A percentile compares a stretch with the other conserved stretches of the same genome.
Conservation (phyloP, 108 stramenopile species). For the Aurantiochytrium sp. region DNA sequence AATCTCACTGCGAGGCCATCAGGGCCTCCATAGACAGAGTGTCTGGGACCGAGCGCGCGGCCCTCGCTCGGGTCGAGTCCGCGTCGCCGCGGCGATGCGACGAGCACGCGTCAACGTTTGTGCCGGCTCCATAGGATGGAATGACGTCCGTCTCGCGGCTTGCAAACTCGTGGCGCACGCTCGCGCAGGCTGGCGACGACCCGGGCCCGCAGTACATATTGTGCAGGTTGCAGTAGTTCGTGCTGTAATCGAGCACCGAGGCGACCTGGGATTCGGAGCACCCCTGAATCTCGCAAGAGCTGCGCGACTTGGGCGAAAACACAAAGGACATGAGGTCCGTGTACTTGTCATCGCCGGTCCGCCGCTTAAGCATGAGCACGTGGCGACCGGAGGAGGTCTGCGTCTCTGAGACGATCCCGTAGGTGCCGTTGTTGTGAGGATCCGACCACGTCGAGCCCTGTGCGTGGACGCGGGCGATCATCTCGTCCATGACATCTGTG, state of each 20-base stretch:
- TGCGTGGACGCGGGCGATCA: neutral
- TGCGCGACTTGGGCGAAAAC: neutral
- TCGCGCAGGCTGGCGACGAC: neutral
- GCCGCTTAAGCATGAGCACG: neutral
- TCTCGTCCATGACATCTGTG: constrained; percentile 15
- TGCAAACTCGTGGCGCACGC: neutral
- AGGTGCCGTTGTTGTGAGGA: constrained; percentile 47
- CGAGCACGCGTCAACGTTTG: neutral
- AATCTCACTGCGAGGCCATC: too few relatives aligned
- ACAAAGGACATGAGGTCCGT: constrained; percentile 36
- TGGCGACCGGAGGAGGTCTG: neutral
- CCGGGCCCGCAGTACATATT: constrained; percentile 29
- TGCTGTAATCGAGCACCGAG: constrained; percentile 38
- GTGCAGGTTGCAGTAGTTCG: constrained; percentile 49
- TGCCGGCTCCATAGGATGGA: neutral
- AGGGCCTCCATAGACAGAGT: too few relatives aligned
- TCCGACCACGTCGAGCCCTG: constrained; percentile 32
- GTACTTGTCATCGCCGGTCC: constrained; percentile 43
- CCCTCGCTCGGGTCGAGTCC: too few relatives aligned
- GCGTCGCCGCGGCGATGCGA: neutral
- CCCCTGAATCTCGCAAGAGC: neutral
- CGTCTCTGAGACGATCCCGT: neutral
- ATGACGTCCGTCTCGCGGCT: neutral
- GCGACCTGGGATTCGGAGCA: constrained; percentile 42
- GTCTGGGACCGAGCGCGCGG: too few relatives aligned